phyloP scores from a whole-genome alignment of 345 rosid genomes.

The Combretum micranthum region DNA sequence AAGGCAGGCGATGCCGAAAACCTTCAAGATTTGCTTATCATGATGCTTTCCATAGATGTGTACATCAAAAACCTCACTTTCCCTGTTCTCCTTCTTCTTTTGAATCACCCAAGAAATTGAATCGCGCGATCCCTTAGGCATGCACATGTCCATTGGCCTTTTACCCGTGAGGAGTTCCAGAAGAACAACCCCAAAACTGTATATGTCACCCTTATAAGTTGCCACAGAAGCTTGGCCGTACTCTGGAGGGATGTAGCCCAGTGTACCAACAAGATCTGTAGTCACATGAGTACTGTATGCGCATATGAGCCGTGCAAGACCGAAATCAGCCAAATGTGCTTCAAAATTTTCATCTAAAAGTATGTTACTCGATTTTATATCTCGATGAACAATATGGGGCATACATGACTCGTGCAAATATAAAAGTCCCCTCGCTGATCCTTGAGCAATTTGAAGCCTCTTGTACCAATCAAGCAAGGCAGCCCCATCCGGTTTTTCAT shows the following conservation, averaged over 20 bases:
- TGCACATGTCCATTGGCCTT: conserved; percentile 88
- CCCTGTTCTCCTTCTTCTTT: conserved; percentile 60
- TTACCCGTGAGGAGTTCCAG: conserved; percentile 79
- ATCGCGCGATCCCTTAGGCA: conserved; percentile 57
- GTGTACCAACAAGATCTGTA: conserved; percentile 82
- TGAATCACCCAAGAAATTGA: conserved; percentile 56
- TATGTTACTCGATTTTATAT: conserved; percentile 80
- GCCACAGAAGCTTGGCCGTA: conserved; percentile 83
- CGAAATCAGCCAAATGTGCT: conserved; percentile 87
- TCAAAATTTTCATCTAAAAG: conserved; percentile 65
- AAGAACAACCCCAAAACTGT: conserved; percentile 87
- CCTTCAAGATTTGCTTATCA: conserved; percentile 45
- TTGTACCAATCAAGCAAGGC: conserved; percentile 45
- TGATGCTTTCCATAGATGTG: conserved; percentile 47
- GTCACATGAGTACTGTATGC: conserved; percentile 79
- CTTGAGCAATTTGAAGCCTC: conserved; percentile 65
- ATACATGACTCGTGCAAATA: conserved; percentile 79
- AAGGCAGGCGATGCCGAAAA: conserved; percentile 63
- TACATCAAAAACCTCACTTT: conserved; percentile 63
- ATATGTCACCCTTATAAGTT: conserved; percentile 77
- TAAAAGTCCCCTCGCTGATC: conserved; percentile 59
- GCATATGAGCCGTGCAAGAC: conserved; percentile 67
- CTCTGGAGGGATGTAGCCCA: conserved; percentile 89
- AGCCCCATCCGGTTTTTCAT: conserved; percentile 69
- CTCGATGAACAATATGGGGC: conserved; percentile 81